Base-by-base conservation (phyloP, 306 rosid species). In the Neltuma alba region DNA sequence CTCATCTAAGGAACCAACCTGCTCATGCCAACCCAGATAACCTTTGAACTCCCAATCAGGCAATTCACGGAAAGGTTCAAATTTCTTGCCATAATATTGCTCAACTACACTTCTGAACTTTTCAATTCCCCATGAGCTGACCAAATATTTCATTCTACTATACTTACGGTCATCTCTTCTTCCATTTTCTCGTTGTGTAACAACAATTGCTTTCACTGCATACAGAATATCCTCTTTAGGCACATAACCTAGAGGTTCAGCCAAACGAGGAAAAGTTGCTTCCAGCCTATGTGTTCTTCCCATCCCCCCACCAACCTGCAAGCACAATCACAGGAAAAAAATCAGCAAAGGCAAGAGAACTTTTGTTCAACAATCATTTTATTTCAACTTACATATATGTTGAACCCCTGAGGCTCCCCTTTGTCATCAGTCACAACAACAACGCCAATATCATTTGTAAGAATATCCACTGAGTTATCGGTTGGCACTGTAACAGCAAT, bases 291-390 rank as follows among this genome's bases (percentile, higher is more conserved):
- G 99, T 36, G 99, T 90, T 80, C 99, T 96, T 90, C 99, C 99
- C 99, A 96, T 96, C 58, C 99, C 99, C 54, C 99, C 99, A 79
- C 99, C 99, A 86, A 96, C 99, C 99, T 96, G 91, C 81, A 86
- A 75, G 34, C 76, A 16, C 25, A 81, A 76, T 60, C 65, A 64
- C 71, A 50, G 86, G 80, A 68, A 66, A 70, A 55, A 72, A 74
- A 82, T 82, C 7, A 55, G 71, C 75, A 8, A 55, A 71, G 20
- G 41, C 16, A 65, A 75, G 69, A 81, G 74, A 74, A 55, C 12
- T 52, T 25, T n/a, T 37, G 62, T 44, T 33, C 21, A 78, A 71
- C 63, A 20, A 37, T 45, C 40, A 45, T 63, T 70, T 54, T 62
- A 61, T 68, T 74, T 54, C 67, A 79, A 82, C 98, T 90, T 88